These are phyloP conservation scores for Arthroderma uncinatum DNA, from an alignment of 2,329 filamentous ascomycete species.

Conservation along the genomic window DNA sequence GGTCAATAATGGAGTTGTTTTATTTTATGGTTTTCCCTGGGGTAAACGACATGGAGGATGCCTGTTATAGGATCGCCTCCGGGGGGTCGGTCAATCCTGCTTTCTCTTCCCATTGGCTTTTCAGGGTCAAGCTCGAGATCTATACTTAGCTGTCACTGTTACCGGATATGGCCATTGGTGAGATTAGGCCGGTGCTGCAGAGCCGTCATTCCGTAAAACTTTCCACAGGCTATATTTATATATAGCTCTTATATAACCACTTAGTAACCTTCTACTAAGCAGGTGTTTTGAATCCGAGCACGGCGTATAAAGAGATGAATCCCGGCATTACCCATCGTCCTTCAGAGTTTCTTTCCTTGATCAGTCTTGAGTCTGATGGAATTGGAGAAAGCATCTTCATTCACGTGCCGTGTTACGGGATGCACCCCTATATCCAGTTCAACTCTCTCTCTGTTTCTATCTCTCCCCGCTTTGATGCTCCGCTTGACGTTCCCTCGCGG, in stretches of 20 bases:
- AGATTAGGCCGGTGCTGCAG: constrained; percentile 2
- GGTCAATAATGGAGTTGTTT: not conserved
- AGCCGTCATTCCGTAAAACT: constrained; percentile 1
- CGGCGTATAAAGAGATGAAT: not conserved
- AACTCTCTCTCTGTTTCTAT: not conserved
- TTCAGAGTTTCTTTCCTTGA: not conserved
- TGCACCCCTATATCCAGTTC: not conserved
- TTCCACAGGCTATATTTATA: constrained; percentile 2
- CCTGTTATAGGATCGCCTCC: constrained; percentile 4
- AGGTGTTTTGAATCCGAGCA: not conserved
- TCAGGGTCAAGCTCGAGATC: not conserved
- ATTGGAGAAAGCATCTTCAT: not conserved
- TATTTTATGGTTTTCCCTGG: constrained; percentile 4
- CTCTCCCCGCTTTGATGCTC: not conserved
- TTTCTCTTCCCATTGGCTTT: not conserved
- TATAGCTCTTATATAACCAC: not conserved
- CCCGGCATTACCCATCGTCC: constrained; percentile 1
- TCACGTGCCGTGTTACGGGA: not conserved
- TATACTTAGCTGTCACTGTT: not conserved
- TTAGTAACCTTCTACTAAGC: not conserved
- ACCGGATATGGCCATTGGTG: not conserved
- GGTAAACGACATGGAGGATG: not conserved
- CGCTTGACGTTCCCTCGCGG: not conserved
- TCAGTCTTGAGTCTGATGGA: not conserved
- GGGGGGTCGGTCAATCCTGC: not conserved